Evolutionary conservation across 306 rosid genomes (phyloP), one percentile per base, ranked within the genome.

Genomic region (Begonia fuchsioides): DNA sequence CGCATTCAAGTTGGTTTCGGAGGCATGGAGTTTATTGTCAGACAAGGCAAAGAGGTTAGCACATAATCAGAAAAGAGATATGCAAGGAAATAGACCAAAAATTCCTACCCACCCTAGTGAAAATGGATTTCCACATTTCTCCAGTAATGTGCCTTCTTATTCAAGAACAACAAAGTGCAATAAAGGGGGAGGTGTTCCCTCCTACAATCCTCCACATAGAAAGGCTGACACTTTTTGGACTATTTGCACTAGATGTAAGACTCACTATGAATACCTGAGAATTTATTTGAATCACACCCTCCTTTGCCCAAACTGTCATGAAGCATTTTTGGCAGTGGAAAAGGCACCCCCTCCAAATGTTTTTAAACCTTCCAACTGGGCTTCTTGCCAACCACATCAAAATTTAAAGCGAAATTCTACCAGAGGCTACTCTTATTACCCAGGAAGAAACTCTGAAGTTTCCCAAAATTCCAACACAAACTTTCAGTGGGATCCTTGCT

Each of bases 1-100:
- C 43, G 93, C 96, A 60, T 92, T 82, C 68, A 82, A 85, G 69
- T 69, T 92, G 70, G 96, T 92, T 68, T 79, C 87, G 32, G 93
- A 92, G 77, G 95, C 98, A 6, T 92, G 98, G 98, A 69, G 79
- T 69, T 75, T 92, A 69, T 68, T 92, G 69, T 85, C 98, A 8
- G 93, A 92, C 60, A 82, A 77, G 71, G 58, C 68, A 49, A 85
- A 79, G 79, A 77, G 93, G 56, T 61, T 75, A 35, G 87, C 72
- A 49, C 82, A 75, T 73, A 73, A 82, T 57, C 83, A 77, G 63
- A 82, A 61, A 69, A 77, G 87, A 75, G 77, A 73, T 51, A 38
- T 56, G 56, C 72, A 71, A 69, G 75, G 69, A 14, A 56, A 49
- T 67, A 86, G 69, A 38, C 83, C 58, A 59, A 71, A 65, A 56